Evolutionary conservation across 805 yeast genomes (phyloP), one percentile per base, ranked within the genome.

Genomic region (Kluyveromyces nonfermentans): DNA sequence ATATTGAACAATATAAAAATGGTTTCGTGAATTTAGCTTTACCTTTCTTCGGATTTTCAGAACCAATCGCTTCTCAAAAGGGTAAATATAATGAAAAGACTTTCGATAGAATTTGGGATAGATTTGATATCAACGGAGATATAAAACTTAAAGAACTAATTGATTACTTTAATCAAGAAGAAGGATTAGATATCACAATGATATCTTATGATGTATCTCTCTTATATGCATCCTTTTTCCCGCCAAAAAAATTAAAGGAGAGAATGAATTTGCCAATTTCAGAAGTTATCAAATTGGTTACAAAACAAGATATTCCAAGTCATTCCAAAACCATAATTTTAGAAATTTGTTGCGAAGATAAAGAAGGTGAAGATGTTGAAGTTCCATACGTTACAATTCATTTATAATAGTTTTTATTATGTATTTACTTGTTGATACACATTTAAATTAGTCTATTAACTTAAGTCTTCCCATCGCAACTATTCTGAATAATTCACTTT

Each of bases 21-120:
- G 97, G 98, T 3, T 89, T 88, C 56, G 75, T 87, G 49, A 87
- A 87, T 62, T 71, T 93, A 66, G 96, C 96, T 1, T 74, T 93
- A 49, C 97, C 98, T 49, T 93, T 93, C 71, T 79, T 93, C 60
- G 97, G 96, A 7, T 93, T 93, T 63, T 86, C 96, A 9, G 98
- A 93, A 68, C 98, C 98, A 42, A 80, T 93, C 56, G 82, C 81
- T 39, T 86, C 96, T 33, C 77, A 84, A 38, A 80, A 85, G 66
- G 83, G 85, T 45, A 78, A 82, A 60, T 89, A 88, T 66, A 88
- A 88, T 56, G 75, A 65, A 47, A 85, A 82, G 60, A 73, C 72
- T 50, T 82, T 85, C 57, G 98, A 93, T 65, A 78, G 74, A 64
- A 87, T 90, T 56, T 93, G 98, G 98, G 96, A 87, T 58, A 77